Conservation (phyloP, 177 flowering plant species). For the Vitis hybrid region DNA sequence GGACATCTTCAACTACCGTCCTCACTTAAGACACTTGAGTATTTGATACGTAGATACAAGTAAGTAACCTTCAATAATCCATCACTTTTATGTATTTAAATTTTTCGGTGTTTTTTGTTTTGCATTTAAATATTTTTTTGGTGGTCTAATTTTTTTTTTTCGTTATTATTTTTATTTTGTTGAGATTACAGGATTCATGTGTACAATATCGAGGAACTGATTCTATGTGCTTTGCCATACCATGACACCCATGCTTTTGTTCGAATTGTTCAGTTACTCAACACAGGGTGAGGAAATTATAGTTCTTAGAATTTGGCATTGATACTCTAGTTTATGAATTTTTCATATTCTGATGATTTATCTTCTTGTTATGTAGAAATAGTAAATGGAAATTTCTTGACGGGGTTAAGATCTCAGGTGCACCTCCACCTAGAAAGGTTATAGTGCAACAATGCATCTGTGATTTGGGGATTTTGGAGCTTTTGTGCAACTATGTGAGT, state of each 20-base stretch:
- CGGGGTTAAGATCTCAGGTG: constrained; percentile 83
- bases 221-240: constrained; percentile 81
- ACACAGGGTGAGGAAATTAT: constrained; percentile 48
- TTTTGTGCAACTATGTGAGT: constrained; percentile 75
- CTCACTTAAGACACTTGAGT: constrained; percentile 77
- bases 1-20: constrained; percentile 61
- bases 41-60: constrained; percentile 88
- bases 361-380: constrained; percentile 44
- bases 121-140: not conserved
- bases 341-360: not conserved
- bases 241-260: constrained; percentile 92
- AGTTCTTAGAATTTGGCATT: not conserved
- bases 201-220: constrained; percentile 69
- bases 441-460: constrained; percentile 86
- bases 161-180: not conserved
- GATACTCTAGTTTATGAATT: not conserved
- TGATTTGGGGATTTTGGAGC: constrained; percentile 76
- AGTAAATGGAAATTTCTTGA: constrained; percentile 82
- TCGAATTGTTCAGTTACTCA: constrained; percentile 69
- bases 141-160: not conserved
- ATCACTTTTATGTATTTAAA: not conserved
- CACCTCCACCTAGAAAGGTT: constrained; percentile 83
- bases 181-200: constrained; percentile 63
- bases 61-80: constrained; percentile 24
- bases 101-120: not conserved